Evolutionary conservation across 441 rosid species (phyloP), one percentile per base, ranked within the genome.

Genomic region (Corymbia citriodora): DNA sequence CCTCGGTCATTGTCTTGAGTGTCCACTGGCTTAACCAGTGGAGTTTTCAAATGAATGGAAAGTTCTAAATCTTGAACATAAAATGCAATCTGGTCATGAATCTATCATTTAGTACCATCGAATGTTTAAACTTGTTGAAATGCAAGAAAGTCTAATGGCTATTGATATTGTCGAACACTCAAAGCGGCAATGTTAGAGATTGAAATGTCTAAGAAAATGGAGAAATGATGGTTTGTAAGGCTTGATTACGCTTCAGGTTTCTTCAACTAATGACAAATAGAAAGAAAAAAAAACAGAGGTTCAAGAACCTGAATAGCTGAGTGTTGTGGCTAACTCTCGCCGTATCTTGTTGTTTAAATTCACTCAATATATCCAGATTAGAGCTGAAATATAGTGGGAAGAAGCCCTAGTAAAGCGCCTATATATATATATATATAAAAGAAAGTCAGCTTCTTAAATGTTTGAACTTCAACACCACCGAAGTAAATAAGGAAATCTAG

Each of bases 241-340:
- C 79, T 68, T 16, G 79, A 31, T 68, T 68, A 21, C 40, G 0
- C 36, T 8, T 2, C 85, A 18, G 7, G n/a, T 79, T 79, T 45
- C 85, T 33, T 33, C 33, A 33, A 33, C 33, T 33, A 33, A 33
- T 33, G 33, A 33, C 33, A 33, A 33, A 33, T 33, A 33, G 33
- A 33, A 33, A 33, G 33, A 33, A 33, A 33, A 33, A 33, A 33
- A 33, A 33, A 33, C 33, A 33, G 33, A 33, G 33, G 33, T 2
- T 5, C 83, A 45, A 79, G 90, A 85, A 97, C 99, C 99, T 98
- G 95, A 94, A 98, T 91, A 98, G 92, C 55, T 98, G 97, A 88
- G 96, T 91, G 92, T 98, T 96, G 91, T 98, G 99, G 95, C 97
- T 98, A 92, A 96, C 99, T 89, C 97, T 95, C 72, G 97, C 99